These are phyloP conservation scores for Stagonosporopsis tanaceti DNA, from an alignment of 2,329 filamentous ascomycete species.

Conservation along the genomic window DNA sequence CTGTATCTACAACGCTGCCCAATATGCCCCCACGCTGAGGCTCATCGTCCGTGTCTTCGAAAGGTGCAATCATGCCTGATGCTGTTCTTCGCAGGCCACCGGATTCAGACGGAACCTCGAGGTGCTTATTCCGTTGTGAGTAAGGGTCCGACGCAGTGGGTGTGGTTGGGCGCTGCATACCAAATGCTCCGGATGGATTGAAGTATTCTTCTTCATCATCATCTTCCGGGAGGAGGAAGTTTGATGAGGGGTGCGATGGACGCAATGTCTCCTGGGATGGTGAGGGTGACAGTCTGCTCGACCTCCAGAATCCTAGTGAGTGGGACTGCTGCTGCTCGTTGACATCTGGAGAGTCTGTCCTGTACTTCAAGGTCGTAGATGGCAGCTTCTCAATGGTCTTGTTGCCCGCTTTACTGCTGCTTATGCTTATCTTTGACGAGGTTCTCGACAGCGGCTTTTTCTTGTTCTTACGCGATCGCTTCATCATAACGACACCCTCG, in stretches of 20 bases:
- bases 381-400: slow-evolving; percentile 90
- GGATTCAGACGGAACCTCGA: slow-evolving; percentile 30
- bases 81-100: slow-evolving; percentile 76
- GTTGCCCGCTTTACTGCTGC: slow-evolving; percentile 62
- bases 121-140: slow-evolving; percentile 27
- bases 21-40: slow-evolving; percentile 68
- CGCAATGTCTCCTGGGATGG: slow-evolving; percentile 84
- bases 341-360: slow-evolving; percentile 76
- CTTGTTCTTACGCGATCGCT: slow-evolving; percentile 60
- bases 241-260: slow-evolving; percentile 71
- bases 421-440: slow-evolving; percentile 64
- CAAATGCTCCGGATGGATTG: slow-evolving; percentile 52
- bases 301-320: slow-evolving; percentile 55
- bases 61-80: slow-evolving; percentile 92
- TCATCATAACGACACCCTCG: slow-evolving; percentile 85
- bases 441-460: slow-evolving; percentile 61
- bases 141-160: slow-evolving; percentile 44
- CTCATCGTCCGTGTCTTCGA: slow-evolving; percentile 75
- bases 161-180: slow-evolving; percentile 44
- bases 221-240: slow-evolving; percentile 69
- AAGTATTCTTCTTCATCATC: slow-evolving; percentile 59
- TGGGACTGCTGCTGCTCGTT: slow-evolving; percentile 60
- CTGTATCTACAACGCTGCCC: slow-evolving; percentile 81
- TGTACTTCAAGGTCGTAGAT: slow-evolving; percentile 85
- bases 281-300: slow-evolving; percentile 68